Evolutionary conservation across 768 basidiomycete species (phyloP).

Genomic region (Cantharellus cinnabarinus): DNA sequence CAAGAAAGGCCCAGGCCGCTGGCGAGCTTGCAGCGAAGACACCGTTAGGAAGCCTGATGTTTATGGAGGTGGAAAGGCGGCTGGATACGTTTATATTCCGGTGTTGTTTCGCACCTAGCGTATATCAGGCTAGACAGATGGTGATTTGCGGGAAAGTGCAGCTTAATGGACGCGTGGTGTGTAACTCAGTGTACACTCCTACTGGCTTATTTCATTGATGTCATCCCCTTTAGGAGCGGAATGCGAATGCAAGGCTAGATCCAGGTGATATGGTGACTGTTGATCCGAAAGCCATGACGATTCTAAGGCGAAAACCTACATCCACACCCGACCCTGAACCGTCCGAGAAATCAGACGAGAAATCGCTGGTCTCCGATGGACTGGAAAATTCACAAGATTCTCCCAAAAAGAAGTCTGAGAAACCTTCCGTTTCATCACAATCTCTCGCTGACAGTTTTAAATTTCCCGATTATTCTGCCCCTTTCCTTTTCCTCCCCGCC

Average conservation of each 20-base stretch:
- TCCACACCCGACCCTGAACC: not conserved
- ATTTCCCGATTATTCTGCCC: slow-evolving; percentile 72
- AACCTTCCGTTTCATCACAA: not conserved
- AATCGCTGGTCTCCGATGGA: too few species aligned
- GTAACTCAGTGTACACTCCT: slow-evolving; percentile 11
- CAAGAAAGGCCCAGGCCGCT: slow-evolving; percentile 21
- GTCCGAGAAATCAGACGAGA: not conserved
- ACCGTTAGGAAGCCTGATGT: slow-evolving; percentile 91
- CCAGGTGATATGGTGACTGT: slow-evolving; percentile 93
- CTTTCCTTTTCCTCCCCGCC: slow-evolving; percentile 84
- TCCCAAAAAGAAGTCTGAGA: not conserved
- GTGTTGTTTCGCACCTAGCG: slow-evolving; percentile 67
- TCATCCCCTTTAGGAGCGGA: slow-evolving; percentile 35
- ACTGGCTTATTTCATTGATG: not conserved
- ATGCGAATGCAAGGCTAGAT: slow-evolving; percentile 71
- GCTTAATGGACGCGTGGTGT: slow-evolving; percentile 77
- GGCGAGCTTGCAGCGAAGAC: slow-evolving; percentile 34
- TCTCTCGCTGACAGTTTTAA: slow-evolving; percentile 34
- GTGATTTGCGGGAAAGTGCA: slow-evolving; percentile 73
- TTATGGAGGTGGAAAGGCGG: slow-evolving; percentile 80
- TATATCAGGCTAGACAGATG: slow-evolving; percentile 73
- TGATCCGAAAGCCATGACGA: slow-evolving; percentile 56
- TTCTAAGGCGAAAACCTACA: slow-evolving; percentile 23
- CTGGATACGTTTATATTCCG: slow-evolving; percentile 86
- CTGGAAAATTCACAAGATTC: not conserved